These are phyloP conservation scores for Prunus mongolica DNA, from an alignment of 306 rosid genomes.

Conservation along the genomic window DNA sequence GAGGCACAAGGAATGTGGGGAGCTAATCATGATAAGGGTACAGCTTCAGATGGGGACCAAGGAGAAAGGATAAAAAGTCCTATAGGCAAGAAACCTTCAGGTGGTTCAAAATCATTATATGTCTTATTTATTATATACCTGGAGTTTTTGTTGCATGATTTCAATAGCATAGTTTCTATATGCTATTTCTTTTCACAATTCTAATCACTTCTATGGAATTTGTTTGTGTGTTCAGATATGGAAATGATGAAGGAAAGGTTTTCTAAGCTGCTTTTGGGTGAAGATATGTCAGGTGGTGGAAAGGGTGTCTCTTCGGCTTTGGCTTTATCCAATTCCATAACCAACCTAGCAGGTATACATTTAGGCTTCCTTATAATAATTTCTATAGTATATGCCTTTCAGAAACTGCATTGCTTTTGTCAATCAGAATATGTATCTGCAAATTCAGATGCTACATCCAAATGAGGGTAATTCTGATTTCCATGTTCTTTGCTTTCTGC, in stretches of 20 bases:
- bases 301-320: constrained; percentile 95
- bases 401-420: background rate
- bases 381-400: background rate
- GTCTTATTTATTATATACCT: too few relatives aligned
- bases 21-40: constrained; percentile 10
- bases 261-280: constrained; percentile 87
- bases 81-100: constrained; percentile 39
- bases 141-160: background rate
- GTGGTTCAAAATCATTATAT: constrained; percentile 12
- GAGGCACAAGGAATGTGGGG: constrained; percentile 20
- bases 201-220: background rate
- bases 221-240: constrained; percentile 40
- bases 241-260: constrained; percentile 81
- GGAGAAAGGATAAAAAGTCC: constrained; percentile 6
- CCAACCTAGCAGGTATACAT: constrained; percentile 79
- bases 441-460: background rate
- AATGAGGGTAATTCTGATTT: background rate
- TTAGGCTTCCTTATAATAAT: background rate
- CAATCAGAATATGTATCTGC: background rate
- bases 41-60: constrained; percentile 17
- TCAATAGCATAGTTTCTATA: background rate
- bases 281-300: constrained; percentile 99
- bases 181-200: background rate
- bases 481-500: background rate
- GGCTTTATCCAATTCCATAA: constrained; percentile 89